A percentile compares a stretch with the other conserved stretches of the same genome.
phyloP scores from a whole-genome alignment of 1,284 basidiomycete species.

The Ustilago vetiveriae region DNA sequence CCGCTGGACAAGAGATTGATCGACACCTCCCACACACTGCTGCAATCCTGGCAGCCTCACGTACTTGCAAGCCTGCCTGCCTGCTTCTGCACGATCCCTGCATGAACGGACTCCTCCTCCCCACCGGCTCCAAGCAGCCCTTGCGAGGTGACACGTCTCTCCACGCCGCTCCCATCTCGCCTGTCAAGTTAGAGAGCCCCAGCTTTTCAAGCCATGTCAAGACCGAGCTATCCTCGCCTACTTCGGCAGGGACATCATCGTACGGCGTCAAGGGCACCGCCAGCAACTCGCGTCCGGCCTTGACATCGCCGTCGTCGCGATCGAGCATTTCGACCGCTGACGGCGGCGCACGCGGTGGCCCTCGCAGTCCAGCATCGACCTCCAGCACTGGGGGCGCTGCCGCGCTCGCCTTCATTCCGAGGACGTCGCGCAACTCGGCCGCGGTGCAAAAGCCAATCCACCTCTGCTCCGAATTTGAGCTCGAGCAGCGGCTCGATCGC shows the following conservation, averaged over 20 bases:
- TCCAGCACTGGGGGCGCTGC: conserved; percentile 17
- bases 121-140: conserved; percentile 43
- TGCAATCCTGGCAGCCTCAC: no score
- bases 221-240: conserved; percentile 8
- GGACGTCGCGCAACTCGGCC: conserved; percentile 33
- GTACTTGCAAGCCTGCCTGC: no score
- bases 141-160: conserved; percentile 32
- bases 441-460: conserved; percentile 40
- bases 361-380: conserved; percentile 4
- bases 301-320: conserved; percentile 6
- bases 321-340: background rate
- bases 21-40: conserved; percentile 8
- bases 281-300: background rate
- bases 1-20: conserved; percentile 33
- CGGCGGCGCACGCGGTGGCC: conserved; percentile 3
- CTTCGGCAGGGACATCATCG: background rate
- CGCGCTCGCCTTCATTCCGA: conserved; percentile 43
- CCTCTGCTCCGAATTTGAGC: conserved; percentile 44
- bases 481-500: conserved; percentile 48
- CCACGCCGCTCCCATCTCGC: conserved; percentile 20
- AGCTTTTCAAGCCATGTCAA: conserved; percentile 20
- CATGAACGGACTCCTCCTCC: conserved; percentile 48
- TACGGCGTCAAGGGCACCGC: conserved; percentile 2
- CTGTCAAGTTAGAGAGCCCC: conserved; percentile 16
- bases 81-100: background rate